phyloP scores from a whole-genome alignment of 2,329 filamentous ascomycete species.

The Hypomyces perniciosus region DNA sequence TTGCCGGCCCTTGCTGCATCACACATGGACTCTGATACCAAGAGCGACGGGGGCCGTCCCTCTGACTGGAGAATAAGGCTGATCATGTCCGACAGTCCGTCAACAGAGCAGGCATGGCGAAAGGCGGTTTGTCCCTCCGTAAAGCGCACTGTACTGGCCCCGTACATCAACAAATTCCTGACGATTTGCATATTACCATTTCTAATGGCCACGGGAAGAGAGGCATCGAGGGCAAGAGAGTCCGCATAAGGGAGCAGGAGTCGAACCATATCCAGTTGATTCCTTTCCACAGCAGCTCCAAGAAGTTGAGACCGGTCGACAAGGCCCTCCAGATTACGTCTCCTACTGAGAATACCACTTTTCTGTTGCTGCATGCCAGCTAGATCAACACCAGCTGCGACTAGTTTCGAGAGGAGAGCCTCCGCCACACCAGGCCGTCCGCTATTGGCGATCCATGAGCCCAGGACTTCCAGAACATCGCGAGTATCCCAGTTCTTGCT shows the following conservation, averaged over 20 bases:
- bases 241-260: slow-evolving; percentile 50
- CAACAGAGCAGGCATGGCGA: slow-evolving; percentile 42
- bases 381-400: slow-evolving; percentile 44
- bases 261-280: slow-evolving; percentile 47
- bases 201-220: slow-evolving; percentile 44
- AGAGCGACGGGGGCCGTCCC: slow-evolving; percentile 36
- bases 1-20: slow-evolving; percentile 46
- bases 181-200: slow-evolving; percentile 37
- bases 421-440: slow-evolving; percentile 52
- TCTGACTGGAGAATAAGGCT: slow-evolving; percentile 44
- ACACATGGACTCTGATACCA: slow-evolving; percentile 45
- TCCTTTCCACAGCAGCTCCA: slow-evolving; percentile 44
- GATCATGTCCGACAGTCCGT: slow-evolving; percentile 40
- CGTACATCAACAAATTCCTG: slow-evolving; percentile 44
- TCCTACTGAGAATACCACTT: slow-evolving; percentile 40
- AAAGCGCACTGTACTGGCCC: slow-evolving; percentile 42
- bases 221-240: slow-evolving; percentile 41
- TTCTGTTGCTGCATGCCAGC: slow-evolving; percentile 44
- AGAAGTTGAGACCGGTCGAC: slow-evolving; percentile 45
- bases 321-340: slow-evolving; percentile 44
- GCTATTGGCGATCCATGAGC: slow-evolving; percentile 41
- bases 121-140: slow-evolving; percentile 49
- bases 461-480: slow-evolving; percentile 47
- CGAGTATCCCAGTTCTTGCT: slow-evolving; percentile 45
- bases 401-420: slow-evolving; percentile 46